Evolutionary conservation across 2,329 filamentous ascomycete species (phyloP), one percentile per base, ranked within the genome.

Genomic region (Ramularia endophylla): DNA sequence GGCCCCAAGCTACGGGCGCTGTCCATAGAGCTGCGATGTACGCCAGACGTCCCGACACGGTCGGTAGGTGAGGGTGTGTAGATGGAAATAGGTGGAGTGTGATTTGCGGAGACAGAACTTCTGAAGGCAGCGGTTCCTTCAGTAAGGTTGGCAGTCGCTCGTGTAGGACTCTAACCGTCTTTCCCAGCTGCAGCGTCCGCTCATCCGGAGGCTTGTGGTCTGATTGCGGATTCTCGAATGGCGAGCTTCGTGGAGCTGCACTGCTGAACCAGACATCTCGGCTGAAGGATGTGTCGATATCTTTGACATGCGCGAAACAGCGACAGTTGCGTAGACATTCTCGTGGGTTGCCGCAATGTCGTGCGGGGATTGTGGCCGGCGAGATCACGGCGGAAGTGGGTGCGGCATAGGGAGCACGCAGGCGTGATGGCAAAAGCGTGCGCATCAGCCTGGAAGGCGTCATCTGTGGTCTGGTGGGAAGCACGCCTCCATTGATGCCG

Each of bases 21-120:
- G 92, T 95, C 89, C 89, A 97, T 27, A 98, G 72, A 2, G 92
- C 92, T 13, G 92, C 90, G 27, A 85, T 85, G 64, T 98, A 98
- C 35, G 87, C 84, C 27, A 95, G 84, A 34, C 85, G 80, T 38
- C 92, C 92, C 19, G 86, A 87, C 29, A 97, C 92, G n/a, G 81
- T 85, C 25, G 92, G 92, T 2, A 98, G 85, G 62, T 90, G 84
- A 2, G 85, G 87, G 57, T 94, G 86, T 0, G 86, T 92, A 4
- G 78, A 82, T 15, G 79, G 79, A 51, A 83, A 83, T 9, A 82
- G 70, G 53, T 81, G 77, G 15, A 83, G 71, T 18, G 70, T 74
- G 38, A 82, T 77, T 44, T 71, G 73, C 2, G 79, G 78, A 2
- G 77, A 78, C 34, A 83, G 71, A 15, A 81, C 77, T 18, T 80